Percentiles rank a stretch among this genome's conserved stretches.
Evolutionary conservation across 1,139 yeast species (phyloP).

Genomic region (Blastobotrys aristatus): DNA sequence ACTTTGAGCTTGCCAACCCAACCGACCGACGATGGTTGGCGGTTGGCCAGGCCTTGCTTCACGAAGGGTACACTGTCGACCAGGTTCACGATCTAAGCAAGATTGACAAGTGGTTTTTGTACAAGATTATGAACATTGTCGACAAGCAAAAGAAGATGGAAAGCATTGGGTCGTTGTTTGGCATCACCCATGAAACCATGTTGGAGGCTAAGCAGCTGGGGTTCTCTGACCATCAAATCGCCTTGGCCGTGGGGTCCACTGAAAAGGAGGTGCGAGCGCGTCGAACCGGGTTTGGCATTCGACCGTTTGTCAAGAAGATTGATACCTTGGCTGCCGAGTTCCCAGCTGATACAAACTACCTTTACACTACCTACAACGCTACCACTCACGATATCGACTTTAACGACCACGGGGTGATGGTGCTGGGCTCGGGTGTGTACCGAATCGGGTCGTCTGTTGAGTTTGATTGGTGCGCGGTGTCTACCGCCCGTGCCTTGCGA

Average conservation of each 20-base stretch:
- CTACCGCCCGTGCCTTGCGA: slow-evolving; percentile 92
- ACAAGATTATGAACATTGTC: slow-evolving; percentile 87
- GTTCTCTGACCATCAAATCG: slow-evolving; percentile 92
- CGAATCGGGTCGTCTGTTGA: slow-evolving; percentile 98
- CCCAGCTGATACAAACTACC: slow-evolving; percentile 94
- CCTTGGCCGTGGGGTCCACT: slow-evolving; percentile 57
- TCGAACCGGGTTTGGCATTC: slow-evolving; percentile 71
- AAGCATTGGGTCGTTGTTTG: slow-evolving; percentile 50
- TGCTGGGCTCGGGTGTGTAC: slow-evolving; percentile 96
- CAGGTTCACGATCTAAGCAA: slow-evolving; percentile 83
- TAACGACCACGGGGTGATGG: slow-evolving; percentile 88
- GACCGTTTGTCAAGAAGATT: slow-evolving; percentile 92
- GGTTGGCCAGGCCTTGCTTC: slow-evolving; percentile 91
- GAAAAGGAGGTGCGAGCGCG: slow-evolving; percentile 78
- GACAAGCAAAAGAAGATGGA: slow-evolving; percentile 81
- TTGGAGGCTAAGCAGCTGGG: slow-evolving; percentile 87
- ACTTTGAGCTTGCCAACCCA: slow-evolving; percentile 77
- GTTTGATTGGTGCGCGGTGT: slow-evolving; percentile 99
- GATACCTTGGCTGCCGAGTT: slow-evolving; percentile 98
- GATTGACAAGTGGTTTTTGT: slow-evolving; percentile 93
- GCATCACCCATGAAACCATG: slow-evolving; percentile 63
- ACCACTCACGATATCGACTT: slow-evolving; percentile 77
- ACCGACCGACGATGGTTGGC: slow-evolving; percentile 98
- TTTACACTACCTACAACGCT: slow-evolving; percentile 95
- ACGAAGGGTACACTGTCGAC: slow-evolving; percentile 87